Percentiles rank a stretch among this genome's conserved stretches.
phyloP scores from a whole-genome alignment of 1,284 basidiomycete species.

The Cutaneotrichosporon arboriforme region DNA sequence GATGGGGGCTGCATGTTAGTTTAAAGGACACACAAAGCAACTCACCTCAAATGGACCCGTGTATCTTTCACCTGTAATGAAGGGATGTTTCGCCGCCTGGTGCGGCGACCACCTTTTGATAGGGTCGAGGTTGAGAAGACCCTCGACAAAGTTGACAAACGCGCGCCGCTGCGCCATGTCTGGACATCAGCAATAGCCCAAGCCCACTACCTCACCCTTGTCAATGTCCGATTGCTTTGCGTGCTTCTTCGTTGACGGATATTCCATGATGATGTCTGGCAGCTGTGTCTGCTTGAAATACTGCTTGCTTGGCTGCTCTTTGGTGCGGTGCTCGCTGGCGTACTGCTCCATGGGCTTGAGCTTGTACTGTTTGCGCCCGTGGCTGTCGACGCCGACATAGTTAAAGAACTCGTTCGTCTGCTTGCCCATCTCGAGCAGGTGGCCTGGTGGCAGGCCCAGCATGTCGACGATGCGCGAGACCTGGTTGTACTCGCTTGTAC shows the following conservation, averaged over 20 bases:
- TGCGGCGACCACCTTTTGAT: constrained; percentile 95
- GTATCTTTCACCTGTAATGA: constrained; percentile 96
- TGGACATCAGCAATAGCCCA: background rate
- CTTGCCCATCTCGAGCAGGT: constrained; percentile 95
- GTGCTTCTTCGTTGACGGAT: constrained; percentile 75
- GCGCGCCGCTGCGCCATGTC: constrained; percentile 89
- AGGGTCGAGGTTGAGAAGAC: constrained; percentile 88
- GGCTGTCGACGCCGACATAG: constrained; percentile 63
- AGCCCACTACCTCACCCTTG: constrained; percentile 60
- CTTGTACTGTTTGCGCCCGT: constrained; percentile 79
- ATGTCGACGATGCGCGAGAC: constrained; percentile 93
- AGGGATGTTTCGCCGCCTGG: constrained; percentile 91
- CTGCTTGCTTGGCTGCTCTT: constrained; percentile 96
- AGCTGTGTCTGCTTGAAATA: constrained; percentile 95
- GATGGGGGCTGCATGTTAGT: constrained; percentile 11
- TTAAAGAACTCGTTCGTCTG: constrained; percentile 95
- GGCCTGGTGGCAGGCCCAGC: constrained; percentile 85
- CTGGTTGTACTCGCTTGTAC: constrained; percentile 98
- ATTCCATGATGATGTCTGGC: constrained; percentile 92
- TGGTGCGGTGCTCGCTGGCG: constrained; percentile 84
- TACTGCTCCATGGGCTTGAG: constrained; percentile 94
- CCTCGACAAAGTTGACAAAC: constrained; percentile 97
- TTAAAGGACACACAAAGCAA: constrained; percentile 14
- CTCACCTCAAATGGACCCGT: constrained; percentile 78
- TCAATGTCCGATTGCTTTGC: constrained; percentile 82